A percentile compares a stretch with the other conserved stretches of the same genome.
Evolutionary conservation across 768 basidiomycete genomes (phyloP).

Genomic region (Pleurotus platypus): DNA sequence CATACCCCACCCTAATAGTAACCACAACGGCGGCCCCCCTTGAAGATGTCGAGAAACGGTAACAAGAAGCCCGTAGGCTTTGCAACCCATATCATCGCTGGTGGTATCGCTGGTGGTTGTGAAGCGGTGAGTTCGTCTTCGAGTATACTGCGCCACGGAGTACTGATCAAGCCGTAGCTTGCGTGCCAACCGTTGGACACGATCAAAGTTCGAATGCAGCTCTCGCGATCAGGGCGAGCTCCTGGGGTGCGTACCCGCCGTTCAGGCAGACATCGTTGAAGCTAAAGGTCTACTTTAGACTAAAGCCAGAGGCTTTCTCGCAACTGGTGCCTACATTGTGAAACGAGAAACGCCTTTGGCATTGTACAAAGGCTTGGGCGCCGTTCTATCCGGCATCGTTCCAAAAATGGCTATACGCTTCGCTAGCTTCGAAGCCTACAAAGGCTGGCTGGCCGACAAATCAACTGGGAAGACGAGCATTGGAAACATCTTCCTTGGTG

Average conservation of each 20-base stretch:
- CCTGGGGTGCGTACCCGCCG: conserved; percentile 68
- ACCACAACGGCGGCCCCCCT: conserved; percentile 1
- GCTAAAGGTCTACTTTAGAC: conserved; percentile 45
- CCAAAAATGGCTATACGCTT: conserved; percentile 99
- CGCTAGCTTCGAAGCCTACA: conserved; percentile 96
- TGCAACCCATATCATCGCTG: conserved; percentile 89
- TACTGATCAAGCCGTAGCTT: conserved; percentile 37
- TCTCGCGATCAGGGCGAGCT: conserved; percentile 72
- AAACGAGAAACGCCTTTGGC: conserved; percentile 91
- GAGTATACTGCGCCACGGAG: neutral
- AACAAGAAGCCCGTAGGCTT: conserved; percentile 80
- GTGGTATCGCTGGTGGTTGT: conserved; percentile 90
- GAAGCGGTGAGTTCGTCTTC: conserved; percentile 65
- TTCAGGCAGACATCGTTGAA: neutral
- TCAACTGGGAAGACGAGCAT: conserved; percentile 77
- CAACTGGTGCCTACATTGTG: conserved; percentile 86
- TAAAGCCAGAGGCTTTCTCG: conserved; percentile 88
- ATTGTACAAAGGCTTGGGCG: conserved; percentile 96
- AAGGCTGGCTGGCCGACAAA: conserved; percentile 72
- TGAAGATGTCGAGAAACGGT: conserved; percentile 46
- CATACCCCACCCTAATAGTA: neutral
- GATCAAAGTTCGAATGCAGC: conserved; percentile 99
- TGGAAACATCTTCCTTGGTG: conserved; percentile 84
- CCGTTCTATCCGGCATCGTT: conserved; percentile 93
- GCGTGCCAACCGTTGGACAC: conserved; percentile 94